Evolutionary conservation across 2,329 filamentous ascomycete genomes (phyloP).

Genomic region (Diaporthe eres): DNA sequence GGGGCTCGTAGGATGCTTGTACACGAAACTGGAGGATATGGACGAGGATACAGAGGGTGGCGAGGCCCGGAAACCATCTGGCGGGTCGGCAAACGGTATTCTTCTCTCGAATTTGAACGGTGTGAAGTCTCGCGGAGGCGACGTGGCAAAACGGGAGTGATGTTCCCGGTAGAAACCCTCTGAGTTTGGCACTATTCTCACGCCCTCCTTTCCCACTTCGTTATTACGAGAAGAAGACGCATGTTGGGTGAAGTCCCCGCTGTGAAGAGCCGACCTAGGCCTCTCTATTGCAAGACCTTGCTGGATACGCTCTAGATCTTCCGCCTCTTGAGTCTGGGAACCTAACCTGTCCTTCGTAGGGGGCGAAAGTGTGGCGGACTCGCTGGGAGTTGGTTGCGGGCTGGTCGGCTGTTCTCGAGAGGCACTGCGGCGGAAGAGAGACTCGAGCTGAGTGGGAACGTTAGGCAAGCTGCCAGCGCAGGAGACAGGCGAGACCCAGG

Average conservation of each 20-base stretch:
- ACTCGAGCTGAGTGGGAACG: slow-evolving; percentile 54
- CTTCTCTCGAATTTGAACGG: slow-evolving; percentile 60
- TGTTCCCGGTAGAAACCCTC: slow-evolving; percentile 41
- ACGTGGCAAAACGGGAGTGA: slow-evolving; percentile 66
- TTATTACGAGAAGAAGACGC: slow-evolving; percentile 46
- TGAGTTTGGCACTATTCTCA: slow-evolving; percentile 23
- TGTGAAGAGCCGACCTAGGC: slow-evolving; percentile 82
- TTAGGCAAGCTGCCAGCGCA: slow-evolving; percentile 33
- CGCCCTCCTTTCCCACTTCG: slow-evolving; percentile 43
- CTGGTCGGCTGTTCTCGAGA: slow-evolving; percentile 54
- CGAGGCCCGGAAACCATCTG: slow-evolving; percentile 58
- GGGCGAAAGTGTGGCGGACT: slow-evolving; percentile 58
- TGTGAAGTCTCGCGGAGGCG: slow-evolving; percentile 67
- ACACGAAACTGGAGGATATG: slow-evolving; percentile 83
- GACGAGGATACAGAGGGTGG: slow-evolving; percentile 79
- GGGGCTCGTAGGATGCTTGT: slow-evolving; percentile 92
- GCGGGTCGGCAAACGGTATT: slow-evolving; percentile 35
- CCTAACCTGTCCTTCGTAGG: slow-evolving; percentile 62
- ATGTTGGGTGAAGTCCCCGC: slow-evolving; percentile 74
- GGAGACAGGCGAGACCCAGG: neutral
- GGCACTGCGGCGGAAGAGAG: slow-evolving; percentile 54
- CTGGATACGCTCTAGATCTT: slow-evolving; percentile 60
- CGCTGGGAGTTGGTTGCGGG: slow-evolving; percentile 52
- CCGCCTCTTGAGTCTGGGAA: slow-evolving; percentile 48
- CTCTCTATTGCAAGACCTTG: slow-evolving; percentile 80